Evolutionary conservation across 1,139 yeast species (phyloP), one percentile per base, ranked within the genome.

Genomic region (Taiozyma sp.): DNA sequence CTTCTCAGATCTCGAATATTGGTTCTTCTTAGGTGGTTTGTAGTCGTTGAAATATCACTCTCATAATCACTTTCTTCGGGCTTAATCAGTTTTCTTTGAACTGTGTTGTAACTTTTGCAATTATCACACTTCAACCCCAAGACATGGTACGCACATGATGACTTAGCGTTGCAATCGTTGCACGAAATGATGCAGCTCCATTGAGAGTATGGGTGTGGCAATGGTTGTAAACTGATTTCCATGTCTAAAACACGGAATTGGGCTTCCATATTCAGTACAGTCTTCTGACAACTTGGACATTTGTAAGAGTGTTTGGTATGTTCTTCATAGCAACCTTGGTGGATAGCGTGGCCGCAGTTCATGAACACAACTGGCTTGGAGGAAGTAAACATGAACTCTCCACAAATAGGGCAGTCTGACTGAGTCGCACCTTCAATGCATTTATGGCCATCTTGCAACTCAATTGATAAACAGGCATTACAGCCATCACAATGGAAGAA

Each of bases 271-370:
- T 90, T 89, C 41, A 87, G 76, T 45, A 92, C 81, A 0, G 96
- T 85, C 58, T 88, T 83, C 49, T 89, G 84, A 65, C 98, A 92
- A 2, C 90, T 78, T 1, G 98, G 98, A 67, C 98, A 92, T 65
- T 88, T 88, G 73, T 89, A 91, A 23, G 89, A 82, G 64, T 87
- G 90, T 58, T 83, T 79, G 22, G 90, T 81, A 65, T 87, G 83
- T 59, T 88, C 93, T 54, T 84, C 84, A 65, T 84, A 91, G 66
- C 98, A 92, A 36, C 70, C 66, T 65, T 90, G 91, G 69, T 92
- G 98, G 55, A 92, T 91, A 47, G 96, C 89, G 69, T 92, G 98
- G 4, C 97, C 97, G 69, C 98, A 92, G 3, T 67, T 63, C 97
- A 92, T 90, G 67, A 91, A 90, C 19, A 90, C 96, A 42, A 91